Evolutionary conservation across 2,329 filamentous ascomycete species (phyloP).

Genomic region (Plenodomus lindquistii): DNA sequence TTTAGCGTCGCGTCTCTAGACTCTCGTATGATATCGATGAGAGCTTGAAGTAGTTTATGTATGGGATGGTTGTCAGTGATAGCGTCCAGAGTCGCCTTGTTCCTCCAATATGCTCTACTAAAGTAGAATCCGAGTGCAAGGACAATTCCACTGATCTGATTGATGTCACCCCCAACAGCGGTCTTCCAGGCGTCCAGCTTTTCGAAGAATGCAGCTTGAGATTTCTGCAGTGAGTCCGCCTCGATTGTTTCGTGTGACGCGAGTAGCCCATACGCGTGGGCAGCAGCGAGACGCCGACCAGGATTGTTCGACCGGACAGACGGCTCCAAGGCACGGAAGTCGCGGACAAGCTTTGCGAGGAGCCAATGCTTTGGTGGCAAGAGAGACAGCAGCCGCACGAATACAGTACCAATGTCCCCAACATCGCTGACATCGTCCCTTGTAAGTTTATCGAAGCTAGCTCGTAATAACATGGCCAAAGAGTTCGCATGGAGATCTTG

Average conservation of each 20-base stretch:
- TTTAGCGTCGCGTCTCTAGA: slow-evolving; percentile 61
- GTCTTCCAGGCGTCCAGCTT: slow-evolving; percentile 58
- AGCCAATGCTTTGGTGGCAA: slow-evolving; percentile 53
- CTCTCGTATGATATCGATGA: slow-evolving; percentile 58
- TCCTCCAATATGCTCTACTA: slow-evolving; percentile 61
- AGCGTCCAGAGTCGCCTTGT: slow-evolving; percentile 12
- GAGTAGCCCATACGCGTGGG: slow-evolving; percentile 75
- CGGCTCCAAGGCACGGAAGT: slow-evolving; percentile 57
- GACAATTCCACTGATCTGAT: slow-evolving; percentile 64
- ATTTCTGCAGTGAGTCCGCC: slow-evolving; percentile 46
- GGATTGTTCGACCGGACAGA: slow-evolving; percentile 73
- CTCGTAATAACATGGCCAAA: slow-evolving; percentile 49
- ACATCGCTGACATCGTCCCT: slow-evolving; percentile 46
- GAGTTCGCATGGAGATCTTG: slow-evolving; percentile 39
- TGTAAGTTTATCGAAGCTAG: slow-evolving; percentile 51
- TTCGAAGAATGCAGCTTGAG: slow-evolving; percentile 53
- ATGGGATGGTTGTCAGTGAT: slow-evolving; percentile 42
- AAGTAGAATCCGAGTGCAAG: slow-evolving; percentile 61
- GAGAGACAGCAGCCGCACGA: slow-evolving; percentile 60
- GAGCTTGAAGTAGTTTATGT: slow-evolving; percentile 47
- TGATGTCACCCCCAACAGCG: slow-evolving; percentile 63
- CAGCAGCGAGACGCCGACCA: slow-evolving; percentile 66
- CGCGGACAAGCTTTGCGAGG: slow-evolving; percentile 33
- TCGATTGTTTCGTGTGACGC: slow-evolving; percentile 63
- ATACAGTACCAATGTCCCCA: slow-evolving; percentile 52